These are phyloP conservation scores for Syzygium oleosum DNA, from an alignment of 345 rosid species.

Conservation along the genomic window DNA sequence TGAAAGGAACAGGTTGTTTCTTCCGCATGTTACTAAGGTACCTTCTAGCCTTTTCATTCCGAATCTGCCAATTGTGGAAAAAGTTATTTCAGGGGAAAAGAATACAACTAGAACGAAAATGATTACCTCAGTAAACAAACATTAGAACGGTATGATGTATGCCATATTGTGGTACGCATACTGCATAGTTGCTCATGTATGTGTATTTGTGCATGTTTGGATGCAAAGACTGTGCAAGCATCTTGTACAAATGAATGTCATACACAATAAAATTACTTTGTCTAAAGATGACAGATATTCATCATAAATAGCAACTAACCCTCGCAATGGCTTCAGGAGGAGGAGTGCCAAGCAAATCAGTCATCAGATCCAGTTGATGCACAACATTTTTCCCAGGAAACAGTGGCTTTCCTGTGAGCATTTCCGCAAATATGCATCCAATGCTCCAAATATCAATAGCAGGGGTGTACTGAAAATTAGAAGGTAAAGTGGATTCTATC, in stretches of 20 bases:
- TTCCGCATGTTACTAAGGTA: conserved; percentile 88
- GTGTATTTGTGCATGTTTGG: background rate
- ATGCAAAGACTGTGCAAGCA: background rate
- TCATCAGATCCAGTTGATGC: conserved; percentile 94
- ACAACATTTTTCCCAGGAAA: conserved; percentile 98
- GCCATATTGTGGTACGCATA: background rate
- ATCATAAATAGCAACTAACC: conserved; percentile 32
- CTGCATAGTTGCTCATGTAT: background rate
- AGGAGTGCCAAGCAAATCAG: conserved; percentile 95
- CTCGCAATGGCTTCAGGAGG: conserved; percentile 60
- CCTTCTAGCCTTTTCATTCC: conserved; percentile 96
- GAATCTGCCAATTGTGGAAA: conserved; percentile 45
- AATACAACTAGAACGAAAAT: background rate
- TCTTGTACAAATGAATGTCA: background rate
- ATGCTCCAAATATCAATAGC: conserved; percentile 98
- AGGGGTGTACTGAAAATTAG: conserved; percentile 71
- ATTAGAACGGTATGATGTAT: background rate
- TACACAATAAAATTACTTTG: background rate
- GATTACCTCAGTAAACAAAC: background rate
- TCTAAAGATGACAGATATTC: background rate
- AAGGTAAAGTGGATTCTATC: background rate
- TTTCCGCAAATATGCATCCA: conserved; percentile 97
- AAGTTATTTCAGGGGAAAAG: background rate
- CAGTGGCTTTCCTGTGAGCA: conserved; percentile 88
- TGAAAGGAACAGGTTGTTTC: conserved; percentile 72